phyloP scores from a whole-genome alignment of 441 rosid genomes.

The Corymbia citriodora region DNA sequence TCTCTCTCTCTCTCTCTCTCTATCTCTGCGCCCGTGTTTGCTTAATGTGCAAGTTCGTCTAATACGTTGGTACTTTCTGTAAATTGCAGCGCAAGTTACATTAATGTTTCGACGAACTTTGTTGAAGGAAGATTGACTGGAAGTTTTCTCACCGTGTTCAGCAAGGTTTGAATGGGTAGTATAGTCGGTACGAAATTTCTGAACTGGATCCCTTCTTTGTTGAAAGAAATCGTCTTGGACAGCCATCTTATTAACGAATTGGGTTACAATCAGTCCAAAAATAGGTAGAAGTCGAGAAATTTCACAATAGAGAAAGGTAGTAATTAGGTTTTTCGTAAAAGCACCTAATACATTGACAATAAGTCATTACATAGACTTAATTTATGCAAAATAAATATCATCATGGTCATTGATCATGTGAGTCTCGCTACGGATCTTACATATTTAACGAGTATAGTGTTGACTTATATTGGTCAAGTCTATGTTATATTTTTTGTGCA shows the following conservation, averaged over 20 bases:
- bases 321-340: neutral
- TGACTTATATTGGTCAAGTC: neutral
- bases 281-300: neutral
- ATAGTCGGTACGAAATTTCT: neutral
- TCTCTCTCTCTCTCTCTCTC: neutral
- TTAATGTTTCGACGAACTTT: neutral
- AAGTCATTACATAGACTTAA: neutral
- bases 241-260: neutral
- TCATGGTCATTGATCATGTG: neutral
- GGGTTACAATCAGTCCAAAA: neutral
- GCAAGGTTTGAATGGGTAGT: neutral
- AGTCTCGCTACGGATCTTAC: too few relatives aligned
- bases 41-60: neutral
- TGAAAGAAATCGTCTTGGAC: neutral
- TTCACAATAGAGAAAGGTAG: neutral
- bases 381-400: neutral
- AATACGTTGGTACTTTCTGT: neutral
- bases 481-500: neutral
- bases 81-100: neutral
- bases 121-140: neutral
- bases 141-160: neutral
- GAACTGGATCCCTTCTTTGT: neutral
- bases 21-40: neutral
- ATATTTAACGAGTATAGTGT: neutral
- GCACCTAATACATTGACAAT: neutral